These are phyloP conservation scores for Fusarium tricinctum DNA, from an alignment of 2,329 filamentous ascomycete genomes.

Conservation along the genomic window DNA sequence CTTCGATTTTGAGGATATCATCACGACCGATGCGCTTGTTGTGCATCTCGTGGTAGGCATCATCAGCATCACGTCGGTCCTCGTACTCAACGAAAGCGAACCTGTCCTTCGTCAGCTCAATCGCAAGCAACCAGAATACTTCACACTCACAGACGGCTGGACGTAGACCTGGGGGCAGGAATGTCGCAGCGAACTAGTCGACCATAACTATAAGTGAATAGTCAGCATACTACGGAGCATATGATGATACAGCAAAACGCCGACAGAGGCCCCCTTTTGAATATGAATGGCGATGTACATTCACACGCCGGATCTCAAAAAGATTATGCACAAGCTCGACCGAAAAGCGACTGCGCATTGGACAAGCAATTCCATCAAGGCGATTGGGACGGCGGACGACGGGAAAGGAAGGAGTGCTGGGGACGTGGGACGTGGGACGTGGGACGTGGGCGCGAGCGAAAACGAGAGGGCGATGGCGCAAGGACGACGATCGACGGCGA, in stretches of 20 bases:
- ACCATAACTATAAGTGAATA: conserved; percentile 78
- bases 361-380: conserved; percentile 50
- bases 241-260: conserved; percentile 39
- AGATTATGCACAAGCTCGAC: conserved; percentile 46
- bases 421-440: conserved; percentile 48
- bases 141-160: conserved; percentile 89
- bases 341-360: conserved; percentile 48
- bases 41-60: conserved; percentile 99
- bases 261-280: conserved; percentile 48
- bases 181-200: conserved; percentile 99
- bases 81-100: conserved; percentile 99
- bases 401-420: conserved; percentile 45
- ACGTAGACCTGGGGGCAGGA: conserved; percentile 92
- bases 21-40: conserved; percentile 98
- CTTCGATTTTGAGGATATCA: conserved; percentile 97
- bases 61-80: conserved; percentile 96
- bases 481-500: conserved; percentile 50
- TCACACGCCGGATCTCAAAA: conserved; percentile 46
- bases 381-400: conserved; percentile 38
- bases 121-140: not conserved
- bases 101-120: conserved; percentile 58
- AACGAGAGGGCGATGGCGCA: conserved; percentile 50
- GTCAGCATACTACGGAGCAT: conserved; percentile 64
- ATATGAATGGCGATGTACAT: conserved; percentile 45
- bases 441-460: conserved; percentile 48